Evolutionary conservation across 805 yeast species (phyloP).

Genomic region (Candida ulmi): DNA sequence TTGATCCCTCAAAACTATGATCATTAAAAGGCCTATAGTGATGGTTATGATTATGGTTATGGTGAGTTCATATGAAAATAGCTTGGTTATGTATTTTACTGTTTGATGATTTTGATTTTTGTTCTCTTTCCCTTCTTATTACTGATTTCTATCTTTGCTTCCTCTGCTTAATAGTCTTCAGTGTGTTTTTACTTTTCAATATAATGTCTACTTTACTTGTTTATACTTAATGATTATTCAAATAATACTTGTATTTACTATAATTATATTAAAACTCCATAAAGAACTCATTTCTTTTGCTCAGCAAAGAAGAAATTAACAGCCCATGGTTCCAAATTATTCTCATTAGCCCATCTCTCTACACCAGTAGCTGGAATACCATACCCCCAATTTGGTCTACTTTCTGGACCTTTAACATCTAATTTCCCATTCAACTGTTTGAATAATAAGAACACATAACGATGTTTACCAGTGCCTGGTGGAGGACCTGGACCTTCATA

Average conservation of each 20-base stretch:
- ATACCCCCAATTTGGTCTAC: constrained; percentile 80
- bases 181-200: too few species aligned
- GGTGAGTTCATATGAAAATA: constrained; percentile 1
- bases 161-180: too few species aligned
- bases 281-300: constrained; percentile 25
- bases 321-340: constrained; percentile 62
- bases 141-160: too few species aligned
- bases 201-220: too few species aligned
- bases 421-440: constrained; percentile 48
- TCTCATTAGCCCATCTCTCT: constrained; percentile 61
- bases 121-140: too few species aligned
- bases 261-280: too few species aligned
- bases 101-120: neutral
- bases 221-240: too few species aligned
- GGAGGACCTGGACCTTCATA: constrained; percentile 93
- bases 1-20: too few species aligned
- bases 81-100: neutral
- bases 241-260: too few species aligned
- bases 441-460: constrained; percentile 74
- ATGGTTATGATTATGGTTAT: neutral
- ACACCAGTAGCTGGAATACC: constrained; percentile 78
- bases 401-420: constrained; percentile 32
- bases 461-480: constrained; percentile 75
- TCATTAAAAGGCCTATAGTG: too few species aligned
- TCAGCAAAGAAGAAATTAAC: constrained; percentile 85